Percentiles rank a stretch among this genome's conserved stretches.
Conservation (phyloP, 2,329 filamentous ascomycete species). For the Bipolaris sorokiniana region DNA sequence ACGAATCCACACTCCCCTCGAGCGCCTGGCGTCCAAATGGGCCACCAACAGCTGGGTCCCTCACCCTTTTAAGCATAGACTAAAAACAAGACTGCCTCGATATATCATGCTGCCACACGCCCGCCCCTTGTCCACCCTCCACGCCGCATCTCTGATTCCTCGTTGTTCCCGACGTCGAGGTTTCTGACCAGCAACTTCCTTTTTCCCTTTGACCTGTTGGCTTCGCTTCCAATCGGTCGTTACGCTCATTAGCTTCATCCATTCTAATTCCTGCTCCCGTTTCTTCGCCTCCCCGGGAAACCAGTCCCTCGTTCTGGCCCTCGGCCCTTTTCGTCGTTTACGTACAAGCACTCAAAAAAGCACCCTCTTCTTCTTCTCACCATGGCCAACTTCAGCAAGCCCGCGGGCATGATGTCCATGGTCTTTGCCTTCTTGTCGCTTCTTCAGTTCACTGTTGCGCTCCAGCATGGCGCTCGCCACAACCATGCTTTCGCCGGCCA, state of each 20-base stretch:
- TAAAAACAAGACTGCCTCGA: slow-evolving; percentile 26
- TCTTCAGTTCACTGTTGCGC: slow-evolving; percentile 41
- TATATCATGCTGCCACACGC: slow-evolving; percentile 41
- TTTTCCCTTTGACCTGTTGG: slow-evolving; percentile 38
- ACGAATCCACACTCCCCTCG: slow-evolving; percentile 27
- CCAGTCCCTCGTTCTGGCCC: slow-evolving; percentile 19
- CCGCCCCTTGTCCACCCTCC: slow-evolving; percentile 31
- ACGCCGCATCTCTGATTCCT: slow-evolving; percentile 40
- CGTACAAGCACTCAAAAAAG: slow-evolving; percentile 5
- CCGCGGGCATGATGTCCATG: slow-evolving; percentile 41
- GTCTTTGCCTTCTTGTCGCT: slow-evolving; percentile 43
- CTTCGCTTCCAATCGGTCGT: slow-evolving; percentile 38
- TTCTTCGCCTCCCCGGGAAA: slow-evolving; percentile 14
- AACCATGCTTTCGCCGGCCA: slow-evolving; percentile 15
- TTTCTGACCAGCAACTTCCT: slow-evolving; percentile 25
- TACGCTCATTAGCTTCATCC: slow-evolving; percentile 41
- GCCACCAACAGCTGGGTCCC: slow-evolving; percentile 20
- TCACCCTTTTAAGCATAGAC: slow-evolving; percentile 30
- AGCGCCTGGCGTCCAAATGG: slow-evolving; percentile 32
- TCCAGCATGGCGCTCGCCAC: slow-evolving; percentile 35
- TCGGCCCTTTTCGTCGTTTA: slow-evolving; percentile 17
- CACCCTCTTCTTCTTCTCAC: slow-evolving; percentile 14
- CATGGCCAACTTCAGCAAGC: slow-evolving; percentile 48
- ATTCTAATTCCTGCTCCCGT: slow-evolving; percentile 13
- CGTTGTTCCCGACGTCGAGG: slow-evolving; percentile 37